Evolutionary conservation across 768 basidiomycete species (phyloP), one percentile per base, ranked within the genome.

Genomic region (Psilocybe cubensis): DNA sequence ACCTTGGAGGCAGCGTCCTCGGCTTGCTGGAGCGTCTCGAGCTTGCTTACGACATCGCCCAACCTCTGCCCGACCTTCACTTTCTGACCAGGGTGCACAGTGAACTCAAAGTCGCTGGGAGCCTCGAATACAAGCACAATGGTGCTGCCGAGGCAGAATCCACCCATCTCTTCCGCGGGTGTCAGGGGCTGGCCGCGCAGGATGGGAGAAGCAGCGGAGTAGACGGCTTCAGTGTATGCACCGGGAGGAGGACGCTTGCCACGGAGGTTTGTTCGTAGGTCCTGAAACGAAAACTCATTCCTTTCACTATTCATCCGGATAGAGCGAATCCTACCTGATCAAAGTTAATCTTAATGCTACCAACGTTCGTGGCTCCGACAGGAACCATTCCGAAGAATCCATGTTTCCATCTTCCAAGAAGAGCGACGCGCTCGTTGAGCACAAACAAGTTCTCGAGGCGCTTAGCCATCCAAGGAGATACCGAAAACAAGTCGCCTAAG

Each of bases 331-430:
- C 18, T 43, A 89, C 91, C 69, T 89, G 80, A 71, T 99, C 97
- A 72, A 99, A 99, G 70, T 97, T 96, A 68, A 99, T 83, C 63
- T 89, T 89, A 74, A 99, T 98, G 61, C 89, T 91, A 4, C 97
- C 97, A 50, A 98, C 97, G 70, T 99, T 98, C 10, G 96, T 98
- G 2, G 97, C 97, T 2, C 97, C 97, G 25, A 99, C 96, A 9
- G 97, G 97, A 0, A 97, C 87, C 94, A 98, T 98, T 24, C 89
- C 79, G 72, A 97, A 99, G 80, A 98, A 98, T 1, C 97, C 97
- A 65, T 97, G 78, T 68, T 86, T 86, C 97, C 97, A 98, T 53
- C 93, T 77, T 5, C 97, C 97, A 27, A 98, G 85, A 20, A 99
- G 80, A 1, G 96, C 94, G 8, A 98, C 96, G 21, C 97, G 88